phyloP scores from a whole-genome alignment of 1,284 basidiomycete species.

The Puccinia novopanici region DNA sequence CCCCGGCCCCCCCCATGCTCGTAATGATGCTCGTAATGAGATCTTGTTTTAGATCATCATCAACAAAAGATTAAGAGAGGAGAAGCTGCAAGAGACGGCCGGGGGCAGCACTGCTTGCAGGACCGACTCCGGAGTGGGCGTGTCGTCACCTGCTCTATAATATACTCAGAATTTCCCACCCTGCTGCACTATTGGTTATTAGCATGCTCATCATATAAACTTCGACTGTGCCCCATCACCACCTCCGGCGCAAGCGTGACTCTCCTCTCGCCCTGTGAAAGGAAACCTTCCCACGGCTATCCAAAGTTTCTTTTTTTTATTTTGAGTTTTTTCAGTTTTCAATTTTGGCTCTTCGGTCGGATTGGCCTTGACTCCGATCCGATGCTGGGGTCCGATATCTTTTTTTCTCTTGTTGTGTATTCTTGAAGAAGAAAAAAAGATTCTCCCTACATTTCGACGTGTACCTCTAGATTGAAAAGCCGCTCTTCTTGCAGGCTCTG shows the following conservation, averaged over 20 bases:
- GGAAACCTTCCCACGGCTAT: constrained; percentile 18
- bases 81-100: too few species aligned
- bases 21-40: too few species aligned
- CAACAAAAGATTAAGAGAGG: too few species aligned
- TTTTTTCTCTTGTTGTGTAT: too few species aligned
- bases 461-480: neutral
- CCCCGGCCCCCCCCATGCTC: too few species aligned
- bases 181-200: too few species aligned
- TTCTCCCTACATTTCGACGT: neutral
- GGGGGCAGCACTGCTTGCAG: too few species aligned
- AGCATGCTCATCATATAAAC: constrained; percentile 15
- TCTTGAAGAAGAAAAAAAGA: too few species aligned
- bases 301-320: constrained; percentile 25
- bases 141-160: too few species aligned
- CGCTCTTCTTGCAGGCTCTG: neutral
- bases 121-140: too few species aligned
- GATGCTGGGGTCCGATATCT: neutral
- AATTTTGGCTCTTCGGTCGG: neutral
- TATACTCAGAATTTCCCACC: constrained; percentile 39
- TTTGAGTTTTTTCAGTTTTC: too few species aligned
- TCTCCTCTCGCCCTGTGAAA: neutral
- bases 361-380: constrained; percentile 21
- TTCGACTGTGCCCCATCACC: constrained; percentile 33
- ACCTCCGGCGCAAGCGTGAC: neutral
- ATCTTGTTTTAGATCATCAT: too few species aligned